Conservation (phyloP, 129 eudicot species). For the Apium graveolens region DNA sequence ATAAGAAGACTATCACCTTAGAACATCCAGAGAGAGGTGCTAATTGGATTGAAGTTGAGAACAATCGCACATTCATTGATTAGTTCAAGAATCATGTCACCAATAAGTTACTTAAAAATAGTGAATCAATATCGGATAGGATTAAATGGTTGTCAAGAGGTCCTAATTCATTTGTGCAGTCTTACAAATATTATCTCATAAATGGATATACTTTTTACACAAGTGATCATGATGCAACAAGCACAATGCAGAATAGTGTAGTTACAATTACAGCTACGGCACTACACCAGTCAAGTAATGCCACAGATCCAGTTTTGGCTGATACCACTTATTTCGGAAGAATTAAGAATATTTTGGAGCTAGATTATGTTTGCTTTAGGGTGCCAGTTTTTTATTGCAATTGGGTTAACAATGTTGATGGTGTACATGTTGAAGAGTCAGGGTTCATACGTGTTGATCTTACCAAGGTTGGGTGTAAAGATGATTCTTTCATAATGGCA, state of each 20-base stretch:
- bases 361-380: too few species aligned
- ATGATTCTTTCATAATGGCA: too few species aligned
- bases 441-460: too few species aligned
- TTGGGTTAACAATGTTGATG: too few species aligned
- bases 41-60: background rate
- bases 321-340: too few species aligned
- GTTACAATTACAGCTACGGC: background rate
- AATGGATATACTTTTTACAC: background rate
- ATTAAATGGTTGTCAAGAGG: background rate
- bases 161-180: background rate
- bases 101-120: background rate
- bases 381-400: too few species aligned
- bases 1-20: too few species aligned
- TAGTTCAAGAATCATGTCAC: background rate
- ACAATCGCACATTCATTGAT: background rate
- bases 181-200: background rate
- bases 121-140: background rate
- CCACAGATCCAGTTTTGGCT: background rate
- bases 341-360: too few species aligned
- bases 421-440: too few species aligned
- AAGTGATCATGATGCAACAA: background rate
- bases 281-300: background rate
- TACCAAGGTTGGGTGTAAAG: too few species aligned
- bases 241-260: background rate
- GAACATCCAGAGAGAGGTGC: too few species aligned